Conservation (phyloP, 169 alveolate species). For the Cryptosporidium viatorum region DNA sequence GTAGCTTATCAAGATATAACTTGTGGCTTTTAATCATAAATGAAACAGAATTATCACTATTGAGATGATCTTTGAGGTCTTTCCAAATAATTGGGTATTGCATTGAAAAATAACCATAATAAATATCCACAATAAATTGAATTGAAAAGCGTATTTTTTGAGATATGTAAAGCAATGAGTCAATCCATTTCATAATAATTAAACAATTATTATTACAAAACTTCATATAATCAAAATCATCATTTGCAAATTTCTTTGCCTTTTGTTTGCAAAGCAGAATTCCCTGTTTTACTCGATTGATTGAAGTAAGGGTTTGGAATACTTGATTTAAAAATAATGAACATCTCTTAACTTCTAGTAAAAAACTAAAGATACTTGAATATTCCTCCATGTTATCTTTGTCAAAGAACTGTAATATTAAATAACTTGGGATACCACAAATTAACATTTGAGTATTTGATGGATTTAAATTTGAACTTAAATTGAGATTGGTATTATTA, state of each 20-base stretch:
- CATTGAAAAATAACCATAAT: constrained; percentile 13
- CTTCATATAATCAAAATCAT: neutral
- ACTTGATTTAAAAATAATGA: constrained; percentile 48
- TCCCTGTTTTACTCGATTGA: constrained; percentile 3
- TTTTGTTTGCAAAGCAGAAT: constrained; percentile 25
- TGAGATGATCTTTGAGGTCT: neutral
- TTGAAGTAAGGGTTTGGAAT: constrained; percentile 3
- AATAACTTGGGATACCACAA: constrained; percentile 44
- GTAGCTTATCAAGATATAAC: constrained; percentile 11
- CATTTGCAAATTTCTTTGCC: neutral
- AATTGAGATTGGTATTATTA: neutral
- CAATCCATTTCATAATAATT: constrained; percentile 54
- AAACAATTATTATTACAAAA: constrained; percentile 30
- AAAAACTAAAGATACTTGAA: constrained; percentile 27
- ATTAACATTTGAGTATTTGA: neutral
- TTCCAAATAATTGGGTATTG: constrained; percentile 10
- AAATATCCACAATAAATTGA: constrained; percentile 30
- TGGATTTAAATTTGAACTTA: neutral
- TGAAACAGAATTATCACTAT: constrained; percentile 6
- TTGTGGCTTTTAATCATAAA: constrained; percentile 30
- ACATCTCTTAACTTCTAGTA: constrained; percentile 54
- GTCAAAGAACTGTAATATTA: constrained; percentile 28
- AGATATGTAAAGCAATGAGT: neutral
- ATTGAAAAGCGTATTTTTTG: constrained; percentile 44
- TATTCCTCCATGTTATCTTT: constrained; percentile 26